Percentiles rank a stretch among this genome's conserved stretches.
Evolutionary conservation across 129 eudicot genomes (phyloP).

Genomic region (Helichrysum umbraculigerum): DNA sequence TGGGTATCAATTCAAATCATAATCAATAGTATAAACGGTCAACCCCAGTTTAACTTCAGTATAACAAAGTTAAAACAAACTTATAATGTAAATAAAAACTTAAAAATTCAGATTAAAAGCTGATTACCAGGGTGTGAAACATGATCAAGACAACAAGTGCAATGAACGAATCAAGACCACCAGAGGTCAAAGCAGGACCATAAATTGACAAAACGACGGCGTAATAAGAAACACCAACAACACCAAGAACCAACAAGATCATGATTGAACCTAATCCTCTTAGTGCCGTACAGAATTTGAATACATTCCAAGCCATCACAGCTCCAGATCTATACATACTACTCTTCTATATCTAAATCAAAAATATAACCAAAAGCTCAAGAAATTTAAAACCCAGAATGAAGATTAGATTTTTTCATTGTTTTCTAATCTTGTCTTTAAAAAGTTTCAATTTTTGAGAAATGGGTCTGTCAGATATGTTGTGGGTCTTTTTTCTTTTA

Average conservation of each 20-base stretch:
- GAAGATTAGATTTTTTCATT: not conserved
- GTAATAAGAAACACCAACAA: slow-evolving; percentile 87
- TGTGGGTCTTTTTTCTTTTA: slow-evolving; percentile 5
- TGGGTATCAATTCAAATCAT: slow-evolving; percentile 19
- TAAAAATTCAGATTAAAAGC: not conserved
- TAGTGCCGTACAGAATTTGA: slow-evolving; percentile 88
- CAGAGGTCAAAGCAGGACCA: slow-evolving; percentile 67
- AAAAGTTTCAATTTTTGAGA: not conserved
- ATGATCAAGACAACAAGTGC: slow-evolving; percentile 63
- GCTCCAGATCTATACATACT: slow-evolving; percentile 45
- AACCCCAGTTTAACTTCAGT: slow-evolving; percentile 15
- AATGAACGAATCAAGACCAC: slow-evolving; percentile 73
- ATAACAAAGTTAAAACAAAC: not conserved
- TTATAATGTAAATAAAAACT: not conserved
- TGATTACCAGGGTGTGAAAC: slow-evolving; percentile 68
- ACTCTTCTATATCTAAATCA: slow-evolving; percentile 9
- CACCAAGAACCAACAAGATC: slow-evolving; percentile 87
- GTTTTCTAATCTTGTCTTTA: not conserved
- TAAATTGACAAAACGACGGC: slow-evolving; percentile 83
- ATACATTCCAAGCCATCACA: slow-evolving; percentile 75
- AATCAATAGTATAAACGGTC: slow-evolving; percentile 7
- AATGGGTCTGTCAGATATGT: slow-evolving; percentile 24
- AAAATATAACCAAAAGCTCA: not conserved
- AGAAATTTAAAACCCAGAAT: slow-evolving; percentile 24
- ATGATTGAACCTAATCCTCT: slow-evolving; percentile 86